Evolutionary conservation across 257 asterid species (phyloP).

Genomic region (Ilex aquifolium): DNA sequence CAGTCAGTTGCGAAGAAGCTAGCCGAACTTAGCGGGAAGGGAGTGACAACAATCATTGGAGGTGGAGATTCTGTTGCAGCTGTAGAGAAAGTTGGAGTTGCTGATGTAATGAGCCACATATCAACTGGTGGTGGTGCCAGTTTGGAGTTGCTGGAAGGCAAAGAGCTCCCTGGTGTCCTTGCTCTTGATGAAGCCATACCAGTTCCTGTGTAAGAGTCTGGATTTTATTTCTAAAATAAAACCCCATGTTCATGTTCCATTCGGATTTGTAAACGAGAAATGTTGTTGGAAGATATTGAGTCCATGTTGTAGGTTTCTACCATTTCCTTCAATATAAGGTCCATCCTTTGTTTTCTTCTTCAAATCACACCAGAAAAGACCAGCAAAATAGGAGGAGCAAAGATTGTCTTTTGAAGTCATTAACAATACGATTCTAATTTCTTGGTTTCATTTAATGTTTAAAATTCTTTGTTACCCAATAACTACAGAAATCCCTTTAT

Average conservation of each 20-base stretch:
- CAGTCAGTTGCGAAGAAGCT: constrained; percentile 77
- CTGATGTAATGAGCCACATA: constrained; percentile 82
- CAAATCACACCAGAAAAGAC: constrained; percentile 11
- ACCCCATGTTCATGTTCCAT: constrained; percentile 14
- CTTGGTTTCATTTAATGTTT: too few species aligned
- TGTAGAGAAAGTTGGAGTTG: constrained; percentile 88
- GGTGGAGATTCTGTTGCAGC: constrained; percentile 97
- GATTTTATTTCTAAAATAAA: constrained; percentile 18
- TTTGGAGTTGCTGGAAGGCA: constrained; percentile 88
- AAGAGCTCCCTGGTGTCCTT: constrained; percentile 75
- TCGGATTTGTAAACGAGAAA: constrained; percentile 31
- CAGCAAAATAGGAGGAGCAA: constrained; percentile 10
- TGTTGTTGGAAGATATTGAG: constrained; percentile 26
- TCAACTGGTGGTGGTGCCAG: constrained; percentile 97
- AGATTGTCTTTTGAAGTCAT: not conserved
- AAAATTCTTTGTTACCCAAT: too few species aligned
- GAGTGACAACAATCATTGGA: constrained; percentile 84
- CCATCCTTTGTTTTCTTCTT: constrained; percentile 6
- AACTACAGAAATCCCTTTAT: too few species aligned
- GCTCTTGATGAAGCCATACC: constrained; percentile 78
- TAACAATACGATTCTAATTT: not conserved
- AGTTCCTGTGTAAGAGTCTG: constrained; percentile 47
- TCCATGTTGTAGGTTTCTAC: constrained; percentile 30
- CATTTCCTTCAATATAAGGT: constrained; percentile 11
- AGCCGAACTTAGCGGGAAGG: constrained; percentile 75